Percentiles rank a stretch among this genome's conserved stretches.
Conservation (phyloP, 2,329 filamentous ascomycete species). For the Clonostachys byssicola region DNA sequence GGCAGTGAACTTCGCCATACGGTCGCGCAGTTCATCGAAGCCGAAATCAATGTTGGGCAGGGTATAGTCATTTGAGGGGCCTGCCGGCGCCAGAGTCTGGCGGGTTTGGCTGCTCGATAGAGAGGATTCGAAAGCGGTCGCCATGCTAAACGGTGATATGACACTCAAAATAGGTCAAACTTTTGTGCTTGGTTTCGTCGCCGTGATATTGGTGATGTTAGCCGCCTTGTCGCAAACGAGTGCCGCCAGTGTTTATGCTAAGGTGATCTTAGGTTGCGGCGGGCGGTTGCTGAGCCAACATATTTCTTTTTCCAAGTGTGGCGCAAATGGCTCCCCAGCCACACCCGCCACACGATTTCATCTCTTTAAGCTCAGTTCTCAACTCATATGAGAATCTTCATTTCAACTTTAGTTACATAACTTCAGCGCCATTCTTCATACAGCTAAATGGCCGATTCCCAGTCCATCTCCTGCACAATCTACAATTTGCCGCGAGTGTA, state of each 20-base stretch:
- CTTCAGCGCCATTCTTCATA: too few relatives aligned
- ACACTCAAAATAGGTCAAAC: neutral
- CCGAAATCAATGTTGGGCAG: conserved; percentile 92
- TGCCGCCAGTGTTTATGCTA: neutral
- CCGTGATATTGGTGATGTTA: conserved; percentile 1
- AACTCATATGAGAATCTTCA: too few relatives aligned
- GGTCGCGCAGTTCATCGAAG: conserved; percentile 90
- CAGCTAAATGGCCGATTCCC: too few relatives aligned
- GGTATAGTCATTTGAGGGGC: conserved; percentile 67
- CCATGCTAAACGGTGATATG: conserved; percentile 31
- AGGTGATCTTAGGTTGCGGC: neutral
- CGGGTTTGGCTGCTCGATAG: conserved; percentile 59
- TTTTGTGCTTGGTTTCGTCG: neutral
- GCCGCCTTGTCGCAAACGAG: neutral
- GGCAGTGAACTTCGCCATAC: conserved; percentile 88
- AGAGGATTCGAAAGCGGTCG: conserved; percentile 64
- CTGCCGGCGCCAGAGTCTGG: conserved; percentile 52
- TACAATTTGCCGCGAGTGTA: too few relatives aligned
- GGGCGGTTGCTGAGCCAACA: conserved; percentile 13
- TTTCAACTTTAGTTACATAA: too few relatives aligned
- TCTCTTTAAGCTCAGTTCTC: too few relatives aligned
- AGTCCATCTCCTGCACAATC: too few relatives aligned
- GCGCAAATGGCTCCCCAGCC: neutral
- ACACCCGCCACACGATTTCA: conserved; percentile 10
- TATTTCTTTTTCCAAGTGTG: conserved; percentile 1